Evolutionary conservation across 1,139 yeast species (phyloP).

Genomic region (Geotrichum bryndzae): DNA sequence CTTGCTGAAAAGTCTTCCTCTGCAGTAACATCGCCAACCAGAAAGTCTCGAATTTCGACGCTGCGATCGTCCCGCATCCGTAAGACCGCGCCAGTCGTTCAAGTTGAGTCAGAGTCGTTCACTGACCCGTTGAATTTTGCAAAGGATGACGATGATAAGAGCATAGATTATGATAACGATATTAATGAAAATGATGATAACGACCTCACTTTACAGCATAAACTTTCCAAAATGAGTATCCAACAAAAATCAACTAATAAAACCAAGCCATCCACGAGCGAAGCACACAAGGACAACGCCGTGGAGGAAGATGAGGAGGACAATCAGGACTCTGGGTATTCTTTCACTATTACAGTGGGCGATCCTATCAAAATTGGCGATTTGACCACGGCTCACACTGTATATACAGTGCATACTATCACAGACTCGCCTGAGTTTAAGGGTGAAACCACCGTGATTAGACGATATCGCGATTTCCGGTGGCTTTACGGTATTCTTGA

Average conservation of each 20-base stretch:
- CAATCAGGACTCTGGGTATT: slow-evolving; percentile 37
- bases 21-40: neutral
- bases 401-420: slow-evolving; percentile 67
- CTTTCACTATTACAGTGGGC: slow-evolving; percentile 55
- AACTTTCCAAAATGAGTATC: neutral
- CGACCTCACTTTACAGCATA: neutral
- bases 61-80: slow-evolving; percentile 6
- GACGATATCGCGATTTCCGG: slow-evolving; percentile 77
- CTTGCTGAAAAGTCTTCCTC: neutral
- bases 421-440: slow-evolving; percentile 41
- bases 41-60: slow-evolving; percentile 6
- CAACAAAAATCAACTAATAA: neutral
- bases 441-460: slow-evolving; percentile 48
- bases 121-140: slow-evolving; percentile 6
- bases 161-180: neutral
- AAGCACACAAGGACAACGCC: neutral
- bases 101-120: slow-evolving; percentile 10
- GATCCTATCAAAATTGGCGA: slow-evolving; percentile 94
- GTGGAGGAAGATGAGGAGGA: neutral
- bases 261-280: neutral
- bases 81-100: slow-evolving; percentile 3
- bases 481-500: slow-evolving; percentile 88
- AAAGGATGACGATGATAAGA: neutral
- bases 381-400: slow-evolving; percentile 80
- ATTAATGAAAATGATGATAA: neutral